Evolutionary conservation across 768 basidiomycete genomes (phyloP), one percentile per base, ranked within the genome.

Genomic region (Kwoniella bestiolae): DNA sequence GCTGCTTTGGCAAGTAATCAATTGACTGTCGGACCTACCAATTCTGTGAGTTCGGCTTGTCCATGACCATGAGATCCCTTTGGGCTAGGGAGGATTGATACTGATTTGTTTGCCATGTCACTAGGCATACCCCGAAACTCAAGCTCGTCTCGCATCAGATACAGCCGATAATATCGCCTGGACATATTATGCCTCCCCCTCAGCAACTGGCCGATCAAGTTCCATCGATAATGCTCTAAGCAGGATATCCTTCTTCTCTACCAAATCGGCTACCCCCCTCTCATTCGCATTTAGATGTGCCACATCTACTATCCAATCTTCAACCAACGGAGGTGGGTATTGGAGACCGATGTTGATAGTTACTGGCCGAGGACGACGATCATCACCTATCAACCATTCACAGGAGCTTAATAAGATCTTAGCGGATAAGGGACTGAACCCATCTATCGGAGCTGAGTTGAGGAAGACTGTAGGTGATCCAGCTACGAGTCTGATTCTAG

Each of bases 381-480:
- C 91, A 80, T 87, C 87, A 0, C 84, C 85, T 0, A 87, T 88
- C 71, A 83, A 84, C 6, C 86, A 91, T 64, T 75, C 80, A 9
- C 77, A 71, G 0, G 94, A 96, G 82, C 76, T 93, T 61, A 87
- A 86, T 68, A 82, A 83, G 46, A 68, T 93, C 23, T 83, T 88
- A 78, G 84, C 85, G 18, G 85, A 87, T 68, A 84, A 88, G 69
- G 86, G 85, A 3, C 53, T 60, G 29, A 83, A 72, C 41, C 72
- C 81, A 7, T 70, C 58, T 25, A 72, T 89, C 3, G 85, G 86
- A 0, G 74, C 83, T 3, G 90, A 91, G 75, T 86, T 93, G 65
- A 84, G 85, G 77, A 89, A 90, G 82, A 92, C 93, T 23, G 84
- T 95, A 26, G 94, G 94, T 2, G 91, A 94, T 77, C 88, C 91